These are phyloP conservation scores for Hebeloma cylindrosporum DNA, from an alignment of 768 basidiomycete genomes.

Conservation along the genomic window DNA sequence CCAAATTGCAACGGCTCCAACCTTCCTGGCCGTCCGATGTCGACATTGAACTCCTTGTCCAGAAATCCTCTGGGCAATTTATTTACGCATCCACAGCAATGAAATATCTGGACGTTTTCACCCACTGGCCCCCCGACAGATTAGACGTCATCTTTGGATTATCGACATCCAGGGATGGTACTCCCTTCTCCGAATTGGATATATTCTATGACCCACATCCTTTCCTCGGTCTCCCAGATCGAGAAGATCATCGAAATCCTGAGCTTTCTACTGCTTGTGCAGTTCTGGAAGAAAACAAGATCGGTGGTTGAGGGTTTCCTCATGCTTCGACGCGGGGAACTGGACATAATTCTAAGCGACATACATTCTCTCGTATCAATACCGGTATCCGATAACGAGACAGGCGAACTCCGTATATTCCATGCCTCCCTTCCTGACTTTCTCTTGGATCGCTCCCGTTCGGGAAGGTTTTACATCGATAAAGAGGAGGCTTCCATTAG, in stretches of 20 bases:
- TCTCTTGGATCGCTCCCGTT: conserved; percentile 12
- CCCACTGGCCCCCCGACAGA: conserved; percentile 11
- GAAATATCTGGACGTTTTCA: conserved; percentile 18
- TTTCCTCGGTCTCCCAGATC: not conserved
- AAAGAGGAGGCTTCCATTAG: conserved; percentile 1
- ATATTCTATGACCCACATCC: conserved; percentile 8
- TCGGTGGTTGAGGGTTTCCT: conserved; percentile 11
- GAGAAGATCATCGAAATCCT: conserved; percentile 1
- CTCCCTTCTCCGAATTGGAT: conserved; percentile 11
- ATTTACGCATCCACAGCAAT: conserved; percentile 11
- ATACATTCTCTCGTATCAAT: conserved; percentile 11
- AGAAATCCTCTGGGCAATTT: conserved; percentile 12
- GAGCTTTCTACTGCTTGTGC: conserved; percentile 3
- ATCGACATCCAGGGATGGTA: conserved; percentile 3
- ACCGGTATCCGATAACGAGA: not conserved
- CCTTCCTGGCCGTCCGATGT: not conserved
- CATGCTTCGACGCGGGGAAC: conserved; percentile 5
- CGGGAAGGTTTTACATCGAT: conserved; percentile 11
- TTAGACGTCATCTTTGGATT: conserved; percentile 16
- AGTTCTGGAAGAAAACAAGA: conserved; percentile 7
- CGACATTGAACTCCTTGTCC: conserved; percentile 6
- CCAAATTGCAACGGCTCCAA: no score
- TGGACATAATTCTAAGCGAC: conserved; percentile 7
- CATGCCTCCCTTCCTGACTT: conserved; percentile 16
- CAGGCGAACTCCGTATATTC: conserved; percentile 4